Percentiles rank a stretch among this genome's conserved stretches.
phyloP scores from a whole-genome alignment of 2,329 filamentous ascomycete genomes.

The Hypoxylon sp. region DNA sequence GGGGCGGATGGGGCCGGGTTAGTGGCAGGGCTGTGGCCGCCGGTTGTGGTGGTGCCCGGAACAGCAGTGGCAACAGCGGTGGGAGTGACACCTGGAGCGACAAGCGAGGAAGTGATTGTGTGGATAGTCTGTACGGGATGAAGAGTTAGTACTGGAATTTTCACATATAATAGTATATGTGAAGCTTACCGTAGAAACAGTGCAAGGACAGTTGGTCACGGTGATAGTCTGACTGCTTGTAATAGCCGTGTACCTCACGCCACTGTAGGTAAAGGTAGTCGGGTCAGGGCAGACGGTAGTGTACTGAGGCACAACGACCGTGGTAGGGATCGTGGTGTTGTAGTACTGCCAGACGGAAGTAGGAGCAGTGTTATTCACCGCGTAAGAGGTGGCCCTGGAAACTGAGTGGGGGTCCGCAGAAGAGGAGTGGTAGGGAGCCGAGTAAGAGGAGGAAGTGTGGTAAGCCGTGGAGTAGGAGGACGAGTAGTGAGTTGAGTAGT shows the following conservation, averaged over 20 bases:
- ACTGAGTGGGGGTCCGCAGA: slow-evolving; percentile 1
- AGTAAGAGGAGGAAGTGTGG: neutral
- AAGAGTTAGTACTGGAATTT: neutral
- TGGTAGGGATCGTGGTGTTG: slow-evolving; percentile 50
- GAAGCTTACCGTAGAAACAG: slow-evolving; percentile 54
- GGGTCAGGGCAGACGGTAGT: slow-evolving; percentile 61
- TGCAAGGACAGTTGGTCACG: slow-evolving; percentile 70
- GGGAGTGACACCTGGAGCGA: slow-evolving; percentile 40
- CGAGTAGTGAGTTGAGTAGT: neutral
- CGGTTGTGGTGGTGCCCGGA: slow-evolving; percentile 13
- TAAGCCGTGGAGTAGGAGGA: neutral
- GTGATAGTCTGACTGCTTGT: slow-evolving; percentile 69
- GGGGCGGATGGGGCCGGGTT: neutral
- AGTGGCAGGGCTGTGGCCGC: slow-evolving; percentile 8
- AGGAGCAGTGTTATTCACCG: slow-evolving; percentile 27
- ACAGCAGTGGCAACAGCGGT: slow-evolving; percentile 34
- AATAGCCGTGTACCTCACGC: slow-evolving; percentile 68
- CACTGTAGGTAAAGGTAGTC: slow-evolving; percentile 66
- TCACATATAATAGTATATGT: neutral
- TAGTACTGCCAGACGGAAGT: slow-evolving; percentile 47
- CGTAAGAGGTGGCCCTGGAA: slow-evolving; percentile 7
- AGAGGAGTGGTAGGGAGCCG: slow-evolving; percentile 4
- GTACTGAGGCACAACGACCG: slow-evolving; percentile 47
- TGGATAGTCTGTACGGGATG: slow-evolving; percentile 33
- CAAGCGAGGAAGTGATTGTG: slow-evolving; percentile 47